Conservation (phyloP, 768 basidiomycete species). For the Phlebiopsis gigantea region DNA sequence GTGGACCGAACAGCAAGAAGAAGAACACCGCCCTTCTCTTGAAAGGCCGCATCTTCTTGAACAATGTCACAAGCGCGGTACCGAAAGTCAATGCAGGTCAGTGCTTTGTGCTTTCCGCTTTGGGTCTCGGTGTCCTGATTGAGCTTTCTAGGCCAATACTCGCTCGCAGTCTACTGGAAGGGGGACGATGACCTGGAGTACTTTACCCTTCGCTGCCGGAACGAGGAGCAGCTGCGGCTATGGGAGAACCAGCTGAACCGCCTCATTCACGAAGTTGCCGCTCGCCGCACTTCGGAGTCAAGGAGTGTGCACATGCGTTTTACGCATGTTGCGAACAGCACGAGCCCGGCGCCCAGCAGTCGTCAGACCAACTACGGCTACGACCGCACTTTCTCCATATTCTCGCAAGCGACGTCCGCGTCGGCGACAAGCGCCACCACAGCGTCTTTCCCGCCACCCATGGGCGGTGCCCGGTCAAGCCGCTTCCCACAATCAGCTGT, state of each 20-base stretch:
- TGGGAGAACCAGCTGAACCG: slow-evolving; percentile 92
- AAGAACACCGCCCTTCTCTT: slow-evolving; percentile 79
- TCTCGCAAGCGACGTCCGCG: slow-evolving; percentile 19
- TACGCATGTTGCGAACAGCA: slow-evolving; percentile 39
- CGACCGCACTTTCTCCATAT: slow-evolving; percentile 18
- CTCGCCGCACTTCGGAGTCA: slow-evolving; percentile 56
- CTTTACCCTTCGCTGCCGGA: slow-evolving; percentile 90
- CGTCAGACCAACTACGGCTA: slow-evolving; percentile 27
- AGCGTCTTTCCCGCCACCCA: slow-evolving; percentile 11
- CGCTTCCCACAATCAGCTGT: slow-evolving; percentile 22
- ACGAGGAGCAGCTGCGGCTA: slow-evolving; percentile 86
- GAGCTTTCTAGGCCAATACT: slow-evolving; percentile 45
- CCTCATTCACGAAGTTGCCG: slow-evolving; percentile 74
- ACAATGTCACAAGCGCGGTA: slow-evolving; percentile 85
- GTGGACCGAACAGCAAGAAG: slow-evolving; percentile 56
- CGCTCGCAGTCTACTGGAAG: slow-evolving; percentile 91
- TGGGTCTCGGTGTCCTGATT: not conserved
- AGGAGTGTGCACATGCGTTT: slow-evolving; percentile 50
- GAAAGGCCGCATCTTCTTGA: slow-evolving; percentile 95
- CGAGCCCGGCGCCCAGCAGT: slow-evolving; percentile 31
- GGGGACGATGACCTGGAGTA: slow-evolving; percentile 91
- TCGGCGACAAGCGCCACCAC: slow-evolving; percentile 20
- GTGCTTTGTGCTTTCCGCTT: slow-evolving; percentile 25
- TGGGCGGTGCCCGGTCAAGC: slow-evolving; percentile 9
- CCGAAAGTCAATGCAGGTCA: slow-evolving; percentile 59